These are phyloP conservation scores for Aspergillus niger DNA, from an alignment of 2,329 filamentous ascomycete species.

Conservation along the genomic window DNA sequence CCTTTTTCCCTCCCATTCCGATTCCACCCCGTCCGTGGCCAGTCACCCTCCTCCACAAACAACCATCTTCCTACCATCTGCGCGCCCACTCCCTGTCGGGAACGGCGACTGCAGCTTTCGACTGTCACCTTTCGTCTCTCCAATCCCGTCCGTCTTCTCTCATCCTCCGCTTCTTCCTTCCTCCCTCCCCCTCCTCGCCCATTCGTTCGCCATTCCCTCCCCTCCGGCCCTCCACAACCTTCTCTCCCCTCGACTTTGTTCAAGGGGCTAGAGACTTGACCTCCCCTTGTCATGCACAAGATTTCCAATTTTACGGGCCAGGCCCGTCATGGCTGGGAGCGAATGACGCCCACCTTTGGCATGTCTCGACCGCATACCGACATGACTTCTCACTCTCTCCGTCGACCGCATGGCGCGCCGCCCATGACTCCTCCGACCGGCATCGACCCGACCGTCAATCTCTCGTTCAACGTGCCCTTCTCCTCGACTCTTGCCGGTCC, in stretches of 20 bases:
- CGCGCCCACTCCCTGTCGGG: conserved; percentile 37
- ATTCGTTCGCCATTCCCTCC: conserved; percentile 24
- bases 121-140: conserved; percentile 14
- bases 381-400: conserved; percentile 56
- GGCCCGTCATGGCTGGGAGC: conserved; percentile 68
- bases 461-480: conserved; percentile 97
- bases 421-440: conserved; percentile 67
- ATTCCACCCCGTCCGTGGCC: conserved; percentile 17
- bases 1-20: conserved; percentile 29
- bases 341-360: conserved; percentile 67
- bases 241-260: conserved; percentile 35
- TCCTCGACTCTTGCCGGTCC: conserved; percentile 88
- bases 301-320: conserved; percentile 68
- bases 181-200: conserved; percentile 8
- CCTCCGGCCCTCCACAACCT: conserved; percentile 23
- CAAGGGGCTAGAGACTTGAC: conserved; percentile 39
- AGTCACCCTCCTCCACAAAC: conserved; percentile 14
- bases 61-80: conserved; percentile 27
- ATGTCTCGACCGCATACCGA: conserved; percentile 63
- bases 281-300: conserved; percentile 59
- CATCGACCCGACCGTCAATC: conserved; percentile 77
- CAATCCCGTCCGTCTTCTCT: conserved; percentile 18
- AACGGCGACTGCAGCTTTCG: conserved; percentile 26
- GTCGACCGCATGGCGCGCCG: conserved; percentile 54
- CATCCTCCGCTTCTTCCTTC: conserved; percentile 21